Base-by-base conservation (phyloP, 73 alveolate species). In the Effrenium voratum region DNA sequence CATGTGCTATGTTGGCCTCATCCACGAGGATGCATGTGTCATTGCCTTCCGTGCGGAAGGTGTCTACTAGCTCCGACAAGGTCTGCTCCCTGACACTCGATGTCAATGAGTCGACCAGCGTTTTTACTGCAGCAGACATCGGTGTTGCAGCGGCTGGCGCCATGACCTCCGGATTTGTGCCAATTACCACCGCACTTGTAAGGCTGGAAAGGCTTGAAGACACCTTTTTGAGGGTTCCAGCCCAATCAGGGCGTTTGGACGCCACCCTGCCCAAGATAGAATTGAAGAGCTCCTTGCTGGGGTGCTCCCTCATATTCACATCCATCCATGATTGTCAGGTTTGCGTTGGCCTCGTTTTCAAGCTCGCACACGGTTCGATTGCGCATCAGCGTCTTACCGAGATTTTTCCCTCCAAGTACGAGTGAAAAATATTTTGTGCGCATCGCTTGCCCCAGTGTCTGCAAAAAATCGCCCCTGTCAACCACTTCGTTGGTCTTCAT, bases 281-380 rank as follows among this genome's bases (percentile, higher is more conserved):
- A 34, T 3, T 15, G 76, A 63, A 63, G 76, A 63, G 76, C 76
- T 63, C 76, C 32, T 63, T 57, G 70, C 70, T 57, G 16, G 70
- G 70, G 16, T 57, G 70, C 70, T 1, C 70, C 70, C 70, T 57
- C 70, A 57, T 4, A 4, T 57, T 57, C 70, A 57, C n/a, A n/a
- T n/a, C n/a, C 70, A 57, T 57, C 70, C 16, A 57, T 57, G 40
- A 76, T 76, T 34, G 87, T 76, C 87, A 76, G 59, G 34, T 6
- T 76, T 55, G 87, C 87, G 87, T 76, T 76, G 34, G 87, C 87
- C 87, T 76, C 87, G 87, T 76, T 76, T 76, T 76, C 87, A 55
- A 76, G 34, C 40, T 76, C 87, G 87, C 87, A 76, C 60, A 76
- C 60, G 5, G 87, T 76, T 40, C 40, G 87, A 76, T 76, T 76